These are phyloP conservation scores for Cladophialophora yegresii DNA, from an alignment of 2,329 filamentous ascomycete species.

Conservation along the genomic window DNA sequence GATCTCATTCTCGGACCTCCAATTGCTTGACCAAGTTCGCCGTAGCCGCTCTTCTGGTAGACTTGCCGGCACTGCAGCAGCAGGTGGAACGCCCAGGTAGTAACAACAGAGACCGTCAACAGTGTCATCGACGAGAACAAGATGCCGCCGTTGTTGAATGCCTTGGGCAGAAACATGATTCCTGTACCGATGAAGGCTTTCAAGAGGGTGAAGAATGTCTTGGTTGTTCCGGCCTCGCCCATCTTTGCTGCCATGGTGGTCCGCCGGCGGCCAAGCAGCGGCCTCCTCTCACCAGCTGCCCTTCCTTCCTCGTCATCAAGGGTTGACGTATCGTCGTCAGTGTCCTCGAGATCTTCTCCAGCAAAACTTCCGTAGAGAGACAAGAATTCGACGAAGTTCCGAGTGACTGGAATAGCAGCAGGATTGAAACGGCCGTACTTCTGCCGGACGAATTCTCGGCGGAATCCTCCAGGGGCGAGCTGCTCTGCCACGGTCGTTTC, in stretches of 20 bases:
- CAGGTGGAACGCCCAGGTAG: constrained; percentile 71
- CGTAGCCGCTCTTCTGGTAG: constrained; percentile 68
- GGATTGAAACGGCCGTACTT: constrained; percentile 34
- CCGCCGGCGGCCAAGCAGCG: constrained; percentile 61
- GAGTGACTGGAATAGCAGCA: constrained; percentile 56
- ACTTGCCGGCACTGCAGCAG: constrained; percentile 66
- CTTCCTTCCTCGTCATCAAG: constrained; percentile 56
- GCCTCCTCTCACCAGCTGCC: constrained; percentile 56
- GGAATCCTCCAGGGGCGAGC: constrained; percentile 56
- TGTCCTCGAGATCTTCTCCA: constrained; percentile 66
- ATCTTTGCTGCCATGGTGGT: constrained; percentile 43
- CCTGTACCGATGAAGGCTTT: constrained; percentile 80
- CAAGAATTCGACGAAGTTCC: constrained; percentile 73
- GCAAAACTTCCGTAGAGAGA: constrained; percentile 76
- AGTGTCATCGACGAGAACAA: constrained; percentile 72
- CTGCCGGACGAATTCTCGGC: constrained; percentile 53
- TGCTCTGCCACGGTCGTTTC: constrained; percentile 49
- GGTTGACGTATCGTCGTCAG: constrained; percentile 59
- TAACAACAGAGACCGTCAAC: constrained; percentile 64
- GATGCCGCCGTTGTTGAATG: constrained; percentile 75
- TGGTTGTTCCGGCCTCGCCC: constrained; percentile 67
- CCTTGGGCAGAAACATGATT: constrained; percentile 79
- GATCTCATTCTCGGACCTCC: constrained; percentile 64
- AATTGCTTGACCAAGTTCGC: constrained; percentile 69
- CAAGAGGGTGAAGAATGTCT: constrained; percentile 75